A percentile compares a stretch with the other conserved stretches of the same genome.
These are phyloP conservation scores for Podaxis carcinomalis DNA, from an alignment of 768 basidiomycete species.

Conservation along the genomic window DNA sequence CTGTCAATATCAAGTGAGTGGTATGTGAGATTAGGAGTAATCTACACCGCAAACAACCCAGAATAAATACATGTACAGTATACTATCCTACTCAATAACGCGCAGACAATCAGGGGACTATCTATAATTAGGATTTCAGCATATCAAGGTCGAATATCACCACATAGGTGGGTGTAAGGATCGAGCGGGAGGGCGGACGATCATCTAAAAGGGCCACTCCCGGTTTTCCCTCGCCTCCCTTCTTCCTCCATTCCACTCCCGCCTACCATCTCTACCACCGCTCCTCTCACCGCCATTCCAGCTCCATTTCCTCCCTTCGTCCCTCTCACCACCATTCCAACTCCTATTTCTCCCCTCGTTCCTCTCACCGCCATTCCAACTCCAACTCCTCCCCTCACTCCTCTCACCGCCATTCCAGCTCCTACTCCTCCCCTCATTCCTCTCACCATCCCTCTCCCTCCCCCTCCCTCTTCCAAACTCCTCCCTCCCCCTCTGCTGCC, in stretches of 20 bases:
- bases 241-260: background rate
- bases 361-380: background rate
- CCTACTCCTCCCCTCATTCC: background rate
- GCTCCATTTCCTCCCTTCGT: background rate
- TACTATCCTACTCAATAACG: background rate
- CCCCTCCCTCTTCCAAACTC: background rate
- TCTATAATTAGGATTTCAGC: too few relatives aligned
- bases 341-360: background rate
- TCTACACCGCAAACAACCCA: background rate
- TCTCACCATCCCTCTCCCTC: too few relatives aligned
- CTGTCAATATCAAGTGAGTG: slow-evolving; percentile 38
- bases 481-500: background rate
- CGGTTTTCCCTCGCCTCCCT: background rate
- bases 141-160: too few relatives aligned
- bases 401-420: background rate
- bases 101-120: background rate
- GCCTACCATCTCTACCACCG: background rate
- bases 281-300: background rate
- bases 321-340: background rate
- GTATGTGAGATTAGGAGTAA: background rate
- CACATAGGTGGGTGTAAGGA: too few relatives aligned
- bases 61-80: background rate
- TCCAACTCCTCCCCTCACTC: background rate
- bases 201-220: background rate
- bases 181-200: background rate